Evolutionary conservation across 306 rosid species (phyloP), one percentile per base, ranked within the genome.

Genomic region (Morella rubra): DNA sequence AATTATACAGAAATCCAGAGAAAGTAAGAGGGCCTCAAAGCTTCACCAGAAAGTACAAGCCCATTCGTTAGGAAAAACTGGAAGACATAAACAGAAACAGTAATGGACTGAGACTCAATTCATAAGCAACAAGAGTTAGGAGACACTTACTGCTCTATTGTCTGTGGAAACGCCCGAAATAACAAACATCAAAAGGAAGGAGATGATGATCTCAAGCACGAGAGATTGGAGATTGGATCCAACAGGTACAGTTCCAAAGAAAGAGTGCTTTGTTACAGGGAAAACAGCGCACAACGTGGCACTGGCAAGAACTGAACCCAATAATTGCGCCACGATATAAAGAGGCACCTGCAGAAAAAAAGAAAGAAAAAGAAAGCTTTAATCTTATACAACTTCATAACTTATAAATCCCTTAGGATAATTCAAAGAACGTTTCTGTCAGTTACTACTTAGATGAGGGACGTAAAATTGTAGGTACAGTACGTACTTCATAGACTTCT

Each of bases 91-190:
- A 44, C 11, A 16, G 13, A 24, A 6, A 14, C 6, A 13, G 41
- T 18, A 4, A n/a, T 2, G 37, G 3, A 32, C 45, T 14, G 8
- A 62, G 14, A 16, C 6, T 11, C 42, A n/a, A 37, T 37, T 5
- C 18, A 5, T 10, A 9, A 73, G 53, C 5, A 45, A 50, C 8
- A 4, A 8, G 13, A 42, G 14, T 20, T 12, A 42, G 58, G n/a
- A 41, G 50, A 6, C 56, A 80, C 89, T 67, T 9, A 88, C 96
- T 1, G 97, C 96, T 92, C 91, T 84, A 6, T 79, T 83, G 46
- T 92, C 96, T 0, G 97, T 90, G 84, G 97, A 64, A 58, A 92
- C 91, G 0, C 91, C 96, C 45, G 88, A 92, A n/a, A 82, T 61
- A 54, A 90, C 97, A 76, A 90, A 90, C 91, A 92, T 88, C 66